A percentile compares a stretch with the other conserved stretches of the same genome.
phyloP scores from a whole-genome alignment of 2,329 filamentous ascomycete genomes.

The Colletotrichum trifolii region DNA sequence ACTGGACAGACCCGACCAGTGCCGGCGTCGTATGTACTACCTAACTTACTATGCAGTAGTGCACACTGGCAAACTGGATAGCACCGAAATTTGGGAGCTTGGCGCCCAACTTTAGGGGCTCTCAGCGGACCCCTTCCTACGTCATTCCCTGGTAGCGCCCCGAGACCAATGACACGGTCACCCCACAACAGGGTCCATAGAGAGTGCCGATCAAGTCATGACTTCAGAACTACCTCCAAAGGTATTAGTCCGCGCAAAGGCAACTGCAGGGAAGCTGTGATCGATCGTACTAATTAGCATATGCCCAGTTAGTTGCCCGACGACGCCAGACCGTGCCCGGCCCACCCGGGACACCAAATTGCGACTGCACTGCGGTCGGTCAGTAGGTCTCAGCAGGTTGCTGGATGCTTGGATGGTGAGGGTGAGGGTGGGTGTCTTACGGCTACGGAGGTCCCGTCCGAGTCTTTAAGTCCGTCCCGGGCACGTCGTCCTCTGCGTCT shows the following conservation, averaged over 20 bases:
- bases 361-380: neutral
- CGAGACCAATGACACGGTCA: slow-evolving; percentile 31
- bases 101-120: slow-evolving; percentile 19
- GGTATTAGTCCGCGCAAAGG: neutral
- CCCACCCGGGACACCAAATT: slow-evolving; percentile 15
- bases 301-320: too few species aligned
- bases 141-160: slow-evolving; percentile 21
- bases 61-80: neutral
- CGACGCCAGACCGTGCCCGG: slow-evolving; percentile 20
- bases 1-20: too few species aligned
- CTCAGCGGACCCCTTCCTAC: slow-evolving; percentile 12
- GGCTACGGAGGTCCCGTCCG: slow-evolving; percentile 22
- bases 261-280: too few species aligned
- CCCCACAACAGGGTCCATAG: slow-evolving; percentile 24
- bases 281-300: too few species aligned
- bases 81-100: slow-evolving; percentile 14
- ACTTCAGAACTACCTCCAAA: slow-evolving; percentile 24
- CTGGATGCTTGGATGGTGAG: neutral
- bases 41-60: too few species aligned
- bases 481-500: too few species aligned
- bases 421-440: neutral
- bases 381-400: slow-evolving; percentile 4
- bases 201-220: slow-evolving; percentile 31
- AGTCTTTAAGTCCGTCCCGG: slow-evolving; percentile 25
- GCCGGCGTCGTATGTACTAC: too few species aligned